These are phyloP conservation scores for Ramaria rubella DNA, from an alignment of 768 basidiomycete genomes.

Conservation along the genomic window DNA sequence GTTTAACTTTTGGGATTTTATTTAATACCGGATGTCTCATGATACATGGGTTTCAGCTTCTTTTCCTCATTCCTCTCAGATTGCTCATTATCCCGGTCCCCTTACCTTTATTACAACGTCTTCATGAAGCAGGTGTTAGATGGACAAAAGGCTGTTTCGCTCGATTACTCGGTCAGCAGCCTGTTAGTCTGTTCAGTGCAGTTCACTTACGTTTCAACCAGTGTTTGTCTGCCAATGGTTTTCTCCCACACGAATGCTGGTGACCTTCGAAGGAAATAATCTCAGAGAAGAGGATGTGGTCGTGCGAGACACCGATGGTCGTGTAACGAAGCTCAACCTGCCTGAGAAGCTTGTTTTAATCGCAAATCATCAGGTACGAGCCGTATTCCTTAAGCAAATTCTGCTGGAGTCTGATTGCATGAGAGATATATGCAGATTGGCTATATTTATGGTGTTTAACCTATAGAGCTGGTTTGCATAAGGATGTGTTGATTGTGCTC, in stretches of 20 bases:
- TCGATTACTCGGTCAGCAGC: conserved; percentile 58
- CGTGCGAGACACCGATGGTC: conserved; percentile 49
- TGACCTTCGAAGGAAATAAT: conserved; percentile 71
- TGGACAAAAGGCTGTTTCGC: conserved; percentile 84
- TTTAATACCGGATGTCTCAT: conserved; percentile 63
- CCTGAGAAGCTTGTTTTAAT: conserved; percentile 79
- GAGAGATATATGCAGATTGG: conserved; percentile 72
- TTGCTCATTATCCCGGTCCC: conserved; percentile 38
- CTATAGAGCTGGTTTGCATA: conserved; percentile 63
- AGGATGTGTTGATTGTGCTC: conserved; percentile 80
- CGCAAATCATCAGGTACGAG: conserved; percentile 83
- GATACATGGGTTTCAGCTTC: conserved; percentile 67
- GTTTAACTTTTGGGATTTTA: conserved; percentile 43
- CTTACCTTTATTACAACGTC: conserved; percentile 42
- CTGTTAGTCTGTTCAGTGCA: neutral
- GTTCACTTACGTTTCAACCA: conserved; percentile 22
- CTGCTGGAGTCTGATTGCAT: neutral
- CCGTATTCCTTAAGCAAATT: neutral
- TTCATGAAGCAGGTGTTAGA: conserved; percentile 66
- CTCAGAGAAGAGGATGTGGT: conserved; percentile 47
- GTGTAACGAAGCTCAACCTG: conserved; percentile 54
- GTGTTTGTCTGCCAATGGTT: conserved; percentile 80
- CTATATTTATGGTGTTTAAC: conserved; percentile 81
- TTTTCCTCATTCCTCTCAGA: conserved; percentile 60
- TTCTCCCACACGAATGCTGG: conserved; percentile 61